Evolutionary conservation across 345 rosid genomes (phyloP).

Genomic region (Populus ilicifolia): DNA sequence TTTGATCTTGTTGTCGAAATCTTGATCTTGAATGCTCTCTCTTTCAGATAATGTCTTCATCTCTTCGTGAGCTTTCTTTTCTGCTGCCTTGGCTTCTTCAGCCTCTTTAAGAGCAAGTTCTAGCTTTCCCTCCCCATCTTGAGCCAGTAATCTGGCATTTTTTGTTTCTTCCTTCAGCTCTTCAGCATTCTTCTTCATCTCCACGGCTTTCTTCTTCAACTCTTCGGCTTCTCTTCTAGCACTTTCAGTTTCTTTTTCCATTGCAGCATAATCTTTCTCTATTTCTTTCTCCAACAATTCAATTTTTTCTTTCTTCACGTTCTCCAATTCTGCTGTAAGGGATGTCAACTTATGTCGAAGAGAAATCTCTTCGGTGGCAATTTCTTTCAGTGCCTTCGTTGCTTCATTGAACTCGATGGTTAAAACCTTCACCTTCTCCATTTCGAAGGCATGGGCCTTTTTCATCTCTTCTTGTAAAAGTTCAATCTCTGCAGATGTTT

Average conservation of each 20-base stretch:
- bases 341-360: slow-evolving; percentile 43
- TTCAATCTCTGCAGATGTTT: slow-evolving; percentile 65
- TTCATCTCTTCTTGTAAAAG: slow-evolving; percentile 56
- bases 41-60: slow-evolving; percentile 45
- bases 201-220: slow-evolving; percentile 52
- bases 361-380: slow-evolving; percentile 58
- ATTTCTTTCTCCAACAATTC: slow-evolving; percentile 33
- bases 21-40: slow-evolving; percentile 16
- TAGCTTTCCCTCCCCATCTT: slow-evolving; percentile 48
- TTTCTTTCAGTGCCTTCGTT: slow-evolving; percentile 52
- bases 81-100: slow-evolving; percentile 55
- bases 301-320: slow-evolving; percentile 38
- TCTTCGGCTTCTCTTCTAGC: slow-evolving; percentile 38
- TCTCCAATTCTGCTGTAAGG: slow-evolving; percentile 53
- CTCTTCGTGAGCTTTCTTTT: slow-evolving; percentile 43
- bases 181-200: slow-evolving; percentile 35
- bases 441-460: slow-evolving; percentile 53
- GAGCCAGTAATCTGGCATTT: slow-evolving; percentile 26
- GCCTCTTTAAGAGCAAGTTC: slow-evolving; percentile 38
- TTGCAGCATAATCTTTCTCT: slow-evolving; percentile 12
- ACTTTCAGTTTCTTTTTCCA: slow-evolving; percentile 17
- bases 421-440: slow-evolving; percentile 44
- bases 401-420: slow-evolving; percentile 70
- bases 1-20: slow-evolving; percentile 37
- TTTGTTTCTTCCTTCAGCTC: slow-evolving; percentile 48